These are phyloP conservation scores for Fragilaria crotonensis DNA, from an alignment of 108 stramenopile species.

Conservation along the genomic window DNA sequence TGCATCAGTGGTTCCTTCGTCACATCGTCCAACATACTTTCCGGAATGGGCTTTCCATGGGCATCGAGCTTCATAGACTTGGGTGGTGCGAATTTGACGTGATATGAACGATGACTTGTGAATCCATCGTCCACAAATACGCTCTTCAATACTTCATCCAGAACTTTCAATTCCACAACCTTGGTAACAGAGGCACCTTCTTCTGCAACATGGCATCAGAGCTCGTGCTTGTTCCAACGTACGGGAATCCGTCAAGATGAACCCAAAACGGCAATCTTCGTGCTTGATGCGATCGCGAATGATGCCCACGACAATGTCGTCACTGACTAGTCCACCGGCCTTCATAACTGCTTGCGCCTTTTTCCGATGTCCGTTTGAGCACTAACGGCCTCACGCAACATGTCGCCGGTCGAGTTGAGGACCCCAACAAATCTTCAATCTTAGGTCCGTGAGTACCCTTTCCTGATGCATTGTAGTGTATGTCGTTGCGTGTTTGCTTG, in stretches of 20 bases:
- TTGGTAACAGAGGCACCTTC: constrained; percentile 87
- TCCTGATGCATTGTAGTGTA: constrained; percentile 39
- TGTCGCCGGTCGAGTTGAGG: constrained; percentile 96
- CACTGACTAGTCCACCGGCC: constrained; percentile 90
- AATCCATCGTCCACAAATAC: constrained; percentile 96
- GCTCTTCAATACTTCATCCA: constrained; percentile 92
- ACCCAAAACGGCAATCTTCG: constrained; percentile 90
- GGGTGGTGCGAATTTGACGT: constrained; percentile 95
- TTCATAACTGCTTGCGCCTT: constrained; percentile 98
- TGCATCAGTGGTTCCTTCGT: constrained; percentile 95
- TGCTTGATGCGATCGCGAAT: constrained; percentile 89
- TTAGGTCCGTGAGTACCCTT: constrained; percentile 89
- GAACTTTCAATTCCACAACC: constrained; percentile 90
- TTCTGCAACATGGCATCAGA: constrained; percentile 90
- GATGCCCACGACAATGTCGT: constrained; percentile 96
- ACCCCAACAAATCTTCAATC: constrained; percentile 72
- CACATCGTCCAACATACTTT: constrained; percentile 85
- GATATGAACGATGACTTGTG: constrained; percentile 94
- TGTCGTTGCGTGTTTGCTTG: constrained; percentile 1
- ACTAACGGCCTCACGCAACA: constrained; percentile 98
- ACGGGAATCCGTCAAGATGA: constrained; percentile 95
- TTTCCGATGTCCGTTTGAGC: constrained; percentile 91
- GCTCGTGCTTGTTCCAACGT: constrained; percentile 93
- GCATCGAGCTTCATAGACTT: constrained; percentile 67
- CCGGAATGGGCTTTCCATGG: constrained; percentile 53